These are phyloP conservation scores for Gracilaria domingensis DNA, from an alignment of 23 red algal genomes.

Conservation along the genomic window DNA sequence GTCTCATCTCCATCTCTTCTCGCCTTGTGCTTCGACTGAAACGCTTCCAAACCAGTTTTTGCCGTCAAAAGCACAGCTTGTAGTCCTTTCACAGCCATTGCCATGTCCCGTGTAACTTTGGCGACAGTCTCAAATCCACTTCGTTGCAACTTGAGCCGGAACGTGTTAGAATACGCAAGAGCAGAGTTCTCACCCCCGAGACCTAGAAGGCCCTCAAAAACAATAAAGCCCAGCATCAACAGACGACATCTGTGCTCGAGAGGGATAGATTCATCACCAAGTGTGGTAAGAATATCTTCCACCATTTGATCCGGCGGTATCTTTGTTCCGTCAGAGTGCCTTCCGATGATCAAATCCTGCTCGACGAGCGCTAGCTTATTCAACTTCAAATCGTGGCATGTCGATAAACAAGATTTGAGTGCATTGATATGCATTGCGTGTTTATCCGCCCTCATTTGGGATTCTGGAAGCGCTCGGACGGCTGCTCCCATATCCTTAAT, in stretches of 20 bases:
- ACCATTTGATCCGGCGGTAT: slow-evolving; percentile 60
- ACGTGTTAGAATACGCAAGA: slow-evolving; percentile 57
- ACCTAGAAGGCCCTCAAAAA: slow-evolving; percentile 57
- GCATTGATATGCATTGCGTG: slow-evolving; percentile 84
- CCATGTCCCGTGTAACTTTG: neutral
- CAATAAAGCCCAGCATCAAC: slow-evolving; percentile 65
- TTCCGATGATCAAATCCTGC: slow-evolving; percentile 86
- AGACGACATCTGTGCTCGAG: slow-evolving; percentile 54
- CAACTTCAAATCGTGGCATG: slow-evolving; percentile 52
- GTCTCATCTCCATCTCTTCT: slow-evolving; percentile 36
- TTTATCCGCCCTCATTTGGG: slow-evolving; percentile 70
- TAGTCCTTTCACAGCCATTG: slow-evolving; percentile 42
- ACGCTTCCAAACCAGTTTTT: slow-evolving; percentile 28
- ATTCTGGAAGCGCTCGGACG: slow-evolving; percentile 88
- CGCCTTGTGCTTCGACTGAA: slow-evolving; percentile 18
- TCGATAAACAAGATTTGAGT: slow-evolving; percentile 55
- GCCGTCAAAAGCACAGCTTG: slow-evolving; percentile 33
- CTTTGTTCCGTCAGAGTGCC: slow-evolving; percentile 61
- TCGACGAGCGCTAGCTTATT: slow-evolving; percentile 73
- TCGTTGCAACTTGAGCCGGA: slow-evolving; percentile 39
- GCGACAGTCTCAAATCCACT: slow-evolving; percentile 12
- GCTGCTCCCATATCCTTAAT: slow-evolving; percentile 91
- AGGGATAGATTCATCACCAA: slow-evolving; percentile 55
- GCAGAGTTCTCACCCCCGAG: slow-evolving; percentile 70
- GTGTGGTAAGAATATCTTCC: slow-evolving; percentile 39